Evolutionary conservation across 345 rosid species (phyloP).

Genomic region (Populus deltoides): DNA sequence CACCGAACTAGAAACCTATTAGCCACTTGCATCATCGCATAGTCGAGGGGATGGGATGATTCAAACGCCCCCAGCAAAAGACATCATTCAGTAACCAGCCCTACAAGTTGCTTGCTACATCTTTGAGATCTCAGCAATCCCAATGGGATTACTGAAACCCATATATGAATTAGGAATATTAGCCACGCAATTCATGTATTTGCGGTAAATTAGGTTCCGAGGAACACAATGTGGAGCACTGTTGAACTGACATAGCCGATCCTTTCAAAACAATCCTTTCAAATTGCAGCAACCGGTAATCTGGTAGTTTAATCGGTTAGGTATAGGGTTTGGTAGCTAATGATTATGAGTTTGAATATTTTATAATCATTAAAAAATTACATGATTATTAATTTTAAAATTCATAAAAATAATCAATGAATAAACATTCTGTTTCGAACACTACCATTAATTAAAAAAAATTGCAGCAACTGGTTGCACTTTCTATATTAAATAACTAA

Average conservation of each 20-base stretch:
- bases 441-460: too few species aligned
- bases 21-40: too few species aligned
- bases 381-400: fast-evolving
- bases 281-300: too few species aligned
- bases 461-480: background rate
- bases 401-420: fast-evolving
- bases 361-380: too few species aligned
- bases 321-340: too few species aligned
- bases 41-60: too few species aligned
- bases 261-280: background rate
- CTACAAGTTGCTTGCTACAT: background rate
- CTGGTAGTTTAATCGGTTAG: too few species aligned
- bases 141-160: background rate
- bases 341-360: too few species aligned
- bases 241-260: background rate
- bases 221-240: background rate
- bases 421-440: fast-evolving
- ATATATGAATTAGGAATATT: background rate
- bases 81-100: too few species aligned
- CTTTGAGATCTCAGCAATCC: background rate
- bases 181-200: background rate
- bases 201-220: background rate
- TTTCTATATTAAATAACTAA: too few species aligned
- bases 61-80: too few species aligned
- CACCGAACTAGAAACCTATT: too few species aligned